Conservation (phyloP, 352 stramenopile species). For the Phytophthora brassicae region DNA sequence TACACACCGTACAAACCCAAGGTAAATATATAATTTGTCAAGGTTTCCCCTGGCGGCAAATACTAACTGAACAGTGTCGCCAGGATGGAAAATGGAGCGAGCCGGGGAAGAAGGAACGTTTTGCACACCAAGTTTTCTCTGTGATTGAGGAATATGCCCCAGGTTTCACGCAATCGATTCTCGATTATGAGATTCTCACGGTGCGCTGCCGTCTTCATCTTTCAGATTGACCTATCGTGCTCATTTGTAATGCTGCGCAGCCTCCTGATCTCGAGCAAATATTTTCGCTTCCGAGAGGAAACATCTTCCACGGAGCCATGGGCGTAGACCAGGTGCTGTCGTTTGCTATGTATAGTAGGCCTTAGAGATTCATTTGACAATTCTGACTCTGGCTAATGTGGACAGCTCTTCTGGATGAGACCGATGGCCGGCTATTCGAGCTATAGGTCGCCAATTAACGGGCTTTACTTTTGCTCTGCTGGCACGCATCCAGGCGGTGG, state of each 20-base stretch:
- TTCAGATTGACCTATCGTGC: neutral
- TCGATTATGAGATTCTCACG: constrained; percentile 87
- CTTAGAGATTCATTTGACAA: too few species aligned
- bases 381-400: neutral
- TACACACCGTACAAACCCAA: constrained; percentile 90
- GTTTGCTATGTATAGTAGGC: neutral
- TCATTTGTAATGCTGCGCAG: constrained; percentile 25
- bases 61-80: neutral
- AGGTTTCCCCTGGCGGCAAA: neutral
- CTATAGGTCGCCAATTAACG: constrained; percentile 82
- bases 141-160: constrained; percentile 88
- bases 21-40: constrained; percentile 24
- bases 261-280: constrained; percentile 86
- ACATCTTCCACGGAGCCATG: constrained; percentile 92
- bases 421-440: constrained; percentile 81
- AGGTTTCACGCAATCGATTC: constrained; percentile 81
- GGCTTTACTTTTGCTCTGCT: constrained; percentile 84
- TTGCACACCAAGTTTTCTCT: constrained; percentile 83
- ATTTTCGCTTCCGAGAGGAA: constrained; percentile 86
- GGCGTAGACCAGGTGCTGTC: constrained; percentile 76
- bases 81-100: constrained; percentile 79
- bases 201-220: constrained; percentile 25
- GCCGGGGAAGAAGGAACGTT: constrained; percentile 74
- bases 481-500: constrained; percentile 89
- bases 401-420: constrained; percentile 85